A percentile compares a stretch with the other conserved stretches of the same genome.
Evolutionary conservation across 768 basidiomycete species (phyloP).

Genomic region (Pleurotus tuber-regium): DNA sequence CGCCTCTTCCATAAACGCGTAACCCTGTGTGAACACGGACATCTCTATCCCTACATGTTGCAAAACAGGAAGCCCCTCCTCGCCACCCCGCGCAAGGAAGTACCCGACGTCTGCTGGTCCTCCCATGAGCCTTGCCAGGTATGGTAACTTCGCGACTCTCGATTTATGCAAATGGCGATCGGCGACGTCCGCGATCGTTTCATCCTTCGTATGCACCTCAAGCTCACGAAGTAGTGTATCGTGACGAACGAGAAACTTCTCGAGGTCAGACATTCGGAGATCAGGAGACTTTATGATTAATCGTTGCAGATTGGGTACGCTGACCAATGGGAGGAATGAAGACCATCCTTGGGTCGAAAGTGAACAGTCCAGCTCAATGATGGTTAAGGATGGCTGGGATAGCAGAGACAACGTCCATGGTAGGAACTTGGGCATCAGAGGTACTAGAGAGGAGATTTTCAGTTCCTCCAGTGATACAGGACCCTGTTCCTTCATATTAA

Average conservation of each 20-base stretch:
- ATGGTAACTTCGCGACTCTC: neutral
- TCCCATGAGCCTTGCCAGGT: neutral
- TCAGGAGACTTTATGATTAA: neutral
- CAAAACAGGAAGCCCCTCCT: neutral
- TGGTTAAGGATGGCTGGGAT: neutral
- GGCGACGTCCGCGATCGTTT: no score
- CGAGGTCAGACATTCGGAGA: neutral
- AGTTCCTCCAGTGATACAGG: neutral
- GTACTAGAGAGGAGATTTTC: neutral
- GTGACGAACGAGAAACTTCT: neutral
- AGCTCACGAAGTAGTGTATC: neutral
- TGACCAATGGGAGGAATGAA: neutral
- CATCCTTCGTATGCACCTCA: neutral
- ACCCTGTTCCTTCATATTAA: neutral
- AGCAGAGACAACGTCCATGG: neutral
- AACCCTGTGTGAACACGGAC: neutral
- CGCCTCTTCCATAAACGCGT: neutral
- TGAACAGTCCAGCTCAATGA: neutral
- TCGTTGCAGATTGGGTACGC: neutral
- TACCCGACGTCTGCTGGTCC: neutral
- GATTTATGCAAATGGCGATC: neutral
- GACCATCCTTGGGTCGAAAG: neutral
- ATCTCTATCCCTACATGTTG: neutral
- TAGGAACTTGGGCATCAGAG: neutral
- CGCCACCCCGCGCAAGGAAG: neutral